Evolutionary conservation across 306 rosid genomes (phyloP), one percentile per base, ranked within the genome.

Genomic region (Trifolium repens): DNA sequence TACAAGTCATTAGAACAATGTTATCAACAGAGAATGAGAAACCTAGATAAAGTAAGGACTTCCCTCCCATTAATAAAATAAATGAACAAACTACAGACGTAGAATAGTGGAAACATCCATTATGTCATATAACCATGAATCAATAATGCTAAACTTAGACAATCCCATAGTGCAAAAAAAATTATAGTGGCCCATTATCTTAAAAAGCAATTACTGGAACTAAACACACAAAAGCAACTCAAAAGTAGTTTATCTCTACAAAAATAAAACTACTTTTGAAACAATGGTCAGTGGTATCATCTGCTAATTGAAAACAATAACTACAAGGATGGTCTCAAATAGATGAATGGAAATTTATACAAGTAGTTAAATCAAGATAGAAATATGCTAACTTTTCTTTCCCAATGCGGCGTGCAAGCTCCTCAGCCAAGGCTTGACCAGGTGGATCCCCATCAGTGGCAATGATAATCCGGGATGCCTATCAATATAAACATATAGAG

Each of bases 351-450:
- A 50, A 75, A 75, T 58, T 76, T 70, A 37, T 66, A 5, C 22
- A 24, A 22, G 76, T 15, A 63, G 26, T 50, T 68, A 69, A 42
- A 59, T 71, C 74, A 67, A 34, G 67, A 76, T 40, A 73, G 34
- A 68, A 67, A 77, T 17, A 53, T 34, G 22, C 49, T 67, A 79
- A 94, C 99, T 91, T 94, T 77, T 92, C 99, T 85, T 85, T 88
- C 70, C 99, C 99, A 69, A 94, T 85, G 68, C 97, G 97, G 40
- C 99, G 96, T 70, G 99, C 99, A 83, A 94, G 93, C 90, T 92
- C 99, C 80, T 94, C 99, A 67, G 97, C 96, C 82, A 94, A 85
- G 76, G 99, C 97, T 85, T 94, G 99, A 85, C 97, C 99, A 67
- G 99, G 97, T 58, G 10, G 57, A 83, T 94, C 99, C 65, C 91